Conservation (phyloP, 2,329 filamentous ascomycete genomes). For the Chaetomiaceae sp. region DNA sequence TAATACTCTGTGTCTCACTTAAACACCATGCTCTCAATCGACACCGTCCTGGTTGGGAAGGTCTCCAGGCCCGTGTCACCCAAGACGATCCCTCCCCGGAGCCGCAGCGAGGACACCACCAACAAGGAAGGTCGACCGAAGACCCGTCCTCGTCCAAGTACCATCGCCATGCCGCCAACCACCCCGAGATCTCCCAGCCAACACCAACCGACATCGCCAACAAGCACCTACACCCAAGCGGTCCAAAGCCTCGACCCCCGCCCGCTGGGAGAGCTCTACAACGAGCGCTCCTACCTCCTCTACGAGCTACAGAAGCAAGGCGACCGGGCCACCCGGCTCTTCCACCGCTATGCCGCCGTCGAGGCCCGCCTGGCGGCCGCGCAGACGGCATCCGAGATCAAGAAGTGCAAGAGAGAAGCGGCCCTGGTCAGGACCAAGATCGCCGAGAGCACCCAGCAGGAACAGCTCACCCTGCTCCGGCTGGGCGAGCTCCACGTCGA, state of each 20-base stretch:
- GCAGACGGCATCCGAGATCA: background rate
- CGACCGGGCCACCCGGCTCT: slow-evolving; percentile 35
- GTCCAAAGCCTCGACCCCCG: slow-evolving; percentile 35
- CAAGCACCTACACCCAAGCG: slow-evolving; percentile 4
- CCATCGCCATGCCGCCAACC: background rate
- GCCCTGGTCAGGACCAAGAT: slow-evolving; percentile 41
- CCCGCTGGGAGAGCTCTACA: slow-evolving; percentile 39
- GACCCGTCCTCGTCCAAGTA: background rate
- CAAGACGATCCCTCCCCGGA: slow-evolving; percentile 6
- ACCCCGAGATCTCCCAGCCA: background rate
- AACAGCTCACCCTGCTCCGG: slow-evolving; percentile 41
- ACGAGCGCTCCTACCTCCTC: slow-evolving; percentile 45
- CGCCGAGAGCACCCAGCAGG: slow-evolving; percentile 42
- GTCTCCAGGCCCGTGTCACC: slow-evolving; percentile 13
- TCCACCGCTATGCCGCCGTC: slow-evolving; percentile 35
- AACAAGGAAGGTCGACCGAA: background rate
- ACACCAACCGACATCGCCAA: background rate
- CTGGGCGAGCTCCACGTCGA: slow-evolving; percentile 49
- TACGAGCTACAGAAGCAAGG: slow-evolving; percentile 40
- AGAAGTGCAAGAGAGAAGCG: slow-evolving; percentile 38
- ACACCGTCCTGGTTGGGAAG: background rate
- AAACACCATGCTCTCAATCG: background rate
- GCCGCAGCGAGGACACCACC: background rate
- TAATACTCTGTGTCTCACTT: background rate
- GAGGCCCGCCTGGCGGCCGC: slow-evolving; percentile 30